phyloP scores from a whole-genome alignment of 1,284 basidiomycete genomes.

The Cutaneotrichosporon curvatum region DNA sequence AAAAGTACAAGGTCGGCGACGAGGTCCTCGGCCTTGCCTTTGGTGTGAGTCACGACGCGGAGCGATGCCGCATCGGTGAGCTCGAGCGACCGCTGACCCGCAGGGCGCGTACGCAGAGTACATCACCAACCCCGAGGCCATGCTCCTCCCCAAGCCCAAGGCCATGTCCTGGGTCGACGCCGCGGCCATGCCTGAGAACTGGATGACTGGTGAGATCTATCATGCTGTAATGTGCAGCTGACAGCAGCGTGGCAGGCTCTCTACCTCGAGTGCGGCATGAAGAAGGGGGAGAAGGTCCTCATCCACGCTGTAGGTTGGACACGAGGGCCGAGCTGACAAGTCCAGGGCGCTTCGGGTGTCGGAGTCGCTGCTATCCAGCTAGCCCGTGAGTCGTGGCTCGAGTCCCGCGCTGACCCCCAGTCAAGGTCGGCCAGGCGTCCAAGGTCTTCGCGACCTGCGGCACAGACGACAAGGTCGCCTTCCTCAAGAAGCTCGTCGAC shows the following conservation, averaged over 20 bases:
- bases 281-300: conserved; percentile 67
- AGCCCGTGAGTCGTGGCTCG: conserved; percentile 56
- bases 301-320: conserved; percentile 62
- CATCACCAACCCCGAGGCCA: conserved; percentile 60
- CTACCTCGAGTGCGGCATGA: conserved; percentile 61
- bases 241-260: conserved; percentile 71
- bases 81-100: conserved; percentile 7
- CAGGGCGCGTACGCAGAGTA: conserved; percentile 92
- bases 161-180: conserved; percentile 75
- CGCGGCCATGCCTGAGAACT: conserved; percentile 77
- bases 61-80: too few relatives aligned
- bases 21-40: conserved; percentile 77
- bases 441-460: conserved; percentile 80
- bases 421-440: conserved; percentile 41
- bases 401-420: conserved; percentile 8
- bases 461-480: conserved; percentile 72
- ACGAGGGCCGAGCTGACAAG: background rate
- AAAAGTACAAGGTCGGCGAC: conserved; percentile 63
- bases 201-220: conserved; percentile 61
- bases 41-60: conserved; percentile 50
- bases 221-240: background rate
- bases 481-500: conserved; percentile 53
- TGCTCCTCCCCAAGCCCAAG: conserved; percentile 68
- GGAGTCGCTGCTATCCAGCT: conserved; percentile 87
- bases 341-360: conserved; percentile 71